Evolutionary conservation across 306 rosid species (phyloP), one percentile per base, ranked within the genome.

Genomic region (Dryas alaskensis): DNA sequence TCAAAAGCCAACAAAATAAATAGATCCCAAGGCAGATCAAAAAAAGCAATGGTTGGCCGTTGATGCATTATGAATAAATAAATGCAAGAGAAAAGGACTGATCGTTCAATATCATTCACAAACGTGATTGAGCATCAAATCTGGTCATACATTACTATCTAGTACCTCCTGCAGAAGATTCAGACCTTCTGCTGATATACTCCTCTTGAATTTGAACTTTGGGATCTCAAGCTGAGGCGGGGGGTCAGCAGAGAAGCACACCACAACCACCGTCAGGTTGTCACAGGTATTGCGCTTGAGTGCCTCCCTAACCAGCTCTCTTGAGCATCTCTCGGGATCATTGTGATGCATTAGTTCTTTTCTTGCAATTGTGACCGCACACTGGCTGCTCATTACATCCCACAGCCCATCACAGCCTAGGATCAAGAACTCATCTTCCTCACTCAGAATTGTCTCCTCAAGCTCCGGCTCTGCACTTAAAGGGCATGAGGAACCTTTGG

Each of bases 311-410:
- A 75, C 73, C 9, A 75, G 67, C 73, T 75, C 79, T 57, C 73
- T 57, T 5, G 79, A 75, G 60, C 79, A 75, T 47, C 79, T 67
- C 54, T 75, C 73, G 1, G 79, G 79, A 67, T 75, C 79, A 47
- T 75, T 75, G 73, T 75, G 79, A 67, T 55, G 73, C 79, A 67
- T 66, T 51, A 75, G 17, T 58, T 75, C 79, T 67, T 55, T 75
- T 67, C 79, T 75, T 47, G 73, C 67, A 8, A 67, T 75, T 57
- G 79, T 75, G 50, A 75, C 73, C 4, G 79, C 79, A 37, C 79
- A 75, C 42, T 75, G 79, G 42, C 79, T 75, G 67, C 73, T 75
- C 79, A 75, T 75, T 50, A 75, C 79, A 75, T 75, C 79, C 79
- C 79, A 75, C 60, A 75, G 25, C 40, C 79, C 79, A 11, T 75